Percentiles rank a stretch among this genome's conserved stretches.
Conservation (phyloP, 108 stramenopile genomes). For the Nannochloropsis oceanica region DNA sequence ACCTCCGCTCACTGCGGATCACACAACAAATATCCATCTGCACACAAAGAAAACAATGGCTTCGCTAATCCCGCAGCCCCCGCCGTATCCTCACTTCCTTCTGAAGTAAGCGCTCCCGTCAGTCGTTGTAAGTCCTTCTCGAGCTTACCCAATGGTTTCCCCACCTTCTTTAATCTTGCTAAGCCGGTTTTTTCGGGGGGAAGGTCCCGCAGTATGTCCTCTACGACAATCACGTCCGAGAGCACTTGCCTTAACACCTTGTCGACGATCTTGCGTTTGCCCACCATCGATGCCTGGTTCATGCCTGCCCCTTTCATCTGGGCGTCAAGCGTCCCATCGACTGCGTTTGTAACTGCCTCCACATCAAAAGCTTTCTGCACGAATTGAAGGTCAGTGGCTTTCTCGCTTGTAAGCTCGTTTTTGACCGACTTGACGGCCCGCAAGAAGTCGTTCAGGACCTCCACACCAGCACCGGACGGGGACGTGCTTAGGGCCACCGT, state of each 20-base stretch:
- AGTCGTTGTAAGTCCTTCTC: neutral
- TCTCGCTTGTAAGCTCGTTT: neutral
- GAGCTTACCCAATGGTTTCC: neutral
- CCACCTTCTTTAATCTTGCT: neutral
- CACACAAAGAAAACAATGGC: neutral
- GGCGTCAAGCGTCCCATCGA: neutral
- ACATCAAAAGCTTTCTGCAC: neutral
- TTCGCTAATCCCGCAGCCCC: neutral
- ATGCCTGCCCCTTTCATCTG: neutral
- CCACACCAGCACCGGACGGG: neutral
- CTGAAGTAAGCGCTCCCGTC: neutral
- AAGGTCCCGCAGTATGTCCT: neutral
- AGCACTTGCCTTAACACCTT: neutral
- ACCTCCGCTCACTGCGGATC: neutral
- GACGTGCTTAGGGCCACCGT: neutral
- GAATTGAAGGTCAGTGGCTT: neutral
- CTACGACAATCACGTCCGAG: neutral
- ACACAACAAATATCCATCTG: neutral
- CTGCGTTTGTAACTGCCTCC: neutral
- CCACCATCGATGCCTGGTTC: neutral
- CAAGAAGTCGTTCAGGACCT: neutral
- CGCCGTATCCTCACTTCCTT: neutral
- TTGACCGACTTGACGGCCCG: neutral
- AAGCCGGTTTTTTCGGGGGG: neutral
- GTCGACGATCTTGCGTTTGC: neutral